A percentile compares a stretch with the other conserved stretches of the same genome.
Evolutionary conservation across 1,284 basidiomycete species (phyloP).

Genomic region (Austroboletus niveus): DNA sequence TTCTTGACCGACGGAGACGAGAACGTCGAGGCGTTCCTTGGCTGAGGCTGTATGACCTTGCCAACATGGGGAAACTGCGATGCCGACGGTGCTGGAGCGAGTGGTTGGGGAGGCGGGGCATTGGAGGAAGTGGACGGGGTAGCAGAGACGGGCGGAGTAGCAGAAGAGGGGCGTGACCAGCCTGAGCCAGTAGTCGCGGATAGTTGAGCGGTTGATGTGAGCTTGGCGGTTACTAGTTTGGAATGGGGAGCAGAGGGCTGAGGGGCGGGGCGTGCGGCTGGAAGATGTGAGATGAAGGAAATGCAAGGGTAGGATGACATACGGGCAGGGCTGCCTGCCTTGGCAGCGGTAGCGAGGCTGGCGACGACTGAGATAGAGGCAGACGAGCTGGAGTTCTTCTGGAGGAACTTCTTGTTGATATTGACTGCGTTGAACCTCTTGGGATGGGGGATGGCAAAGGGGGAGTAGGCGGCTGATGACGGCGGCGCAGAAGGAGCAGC

Average conservation of each 20-base stretch:
- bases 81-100: slow-evolving; percentile 16
- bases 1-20: slow-evolving; percentile 40
- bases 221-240: slow-evolving; percentile 79
- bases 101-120: too few species aligned
- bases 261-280: slow-evolving; percentile 53
- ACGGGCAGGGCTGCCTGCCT: slow-evolving; percentile 53
- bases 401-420: slow-evolving; percentile 92
- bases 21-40: slow-evolving; percentile 40
- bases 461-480: slow-evolving; percentile 17
- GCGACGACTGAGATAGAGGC: slow-evolving; percentile 38
- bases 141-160: slow-evolving; percentile 49
- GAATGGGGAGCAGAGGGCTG: slow-evolving; percentile 64
- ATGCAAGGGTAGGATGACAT: slow-evolving; percentile 27
- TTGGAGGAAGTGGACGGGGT: slow-evolving; percentile 40
- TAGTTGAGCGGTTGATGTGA: slow-evolving; percentile 62
- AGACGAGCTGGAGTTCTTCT: slow-evolving; percentile 62
- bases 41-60: slow-evolving; percentile 70
- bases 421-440: slow-evolving; percentile 87
- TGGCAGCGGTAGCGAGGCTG: slow-evolving; percentile 41
- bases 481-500: slow-evolving; percentile 16
- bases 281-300: slow-evolving; percentile 1
- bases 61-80: slow-evolving; percentile 55
- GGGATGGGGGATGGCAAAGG: slow-evolving; percentile 49
- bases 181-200: slow-evolving; percentile 60
- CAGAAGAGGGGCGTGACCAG: slow-evolving; percentile 77